phyloP scores from a whole-genome alignment of 192 early-diverging fungal genomes.

The Pecoramyces ruminantium region DNA sequence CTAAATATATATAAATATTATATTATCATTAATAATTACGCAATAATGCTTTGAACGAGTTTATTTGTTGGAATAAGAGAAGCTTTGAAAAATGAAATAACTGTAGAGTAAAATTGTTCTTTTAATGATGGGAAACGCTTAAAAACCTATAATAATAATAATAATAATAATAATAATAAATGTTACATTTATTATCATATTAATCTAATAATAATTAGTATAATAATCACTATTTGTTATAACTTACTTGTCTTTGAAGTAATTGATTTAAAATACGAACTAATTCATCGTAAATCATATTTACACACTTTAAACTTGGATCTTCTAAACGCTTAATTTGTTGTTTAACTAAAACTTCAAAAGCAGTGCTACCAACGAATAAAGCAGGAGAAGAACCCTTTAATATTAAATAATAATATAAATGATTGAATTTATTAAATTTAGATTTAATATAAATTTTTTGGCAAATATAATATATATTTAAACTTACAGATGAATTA shows the following conservation, averaged over 20 bases:
- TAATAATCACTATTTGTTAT: not conserved
- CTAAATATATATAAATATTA: not conserved
- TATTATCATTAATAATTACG: constrained; percentile 29
- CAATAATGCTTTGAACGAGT: constrained; percentile 79
- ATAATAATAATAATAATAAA: no score
- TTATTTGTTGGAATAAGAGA: constrained; percentile 80
- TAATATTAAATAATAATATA: not conserved
- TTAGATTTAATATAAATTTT: no score
- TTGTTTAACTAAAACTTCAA: constrained; percentile 95
- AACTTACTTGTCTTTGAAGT: constrained; percentile 63
- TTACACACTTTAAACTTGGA: constrained; percentile 85
- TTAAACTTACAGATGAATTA: constrained; percentile 71
- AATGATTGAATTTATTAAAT: no score
- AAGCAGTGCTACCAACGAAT: constrained; percentile 95
- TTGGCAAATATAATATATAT: no score
- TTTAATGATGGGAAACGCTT: constrained; percentile 90
- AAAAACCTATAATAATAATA: constrained; percentile 34
- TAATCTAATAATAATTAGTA: no score
- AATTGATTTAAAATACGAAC: constrained; percentile 85
- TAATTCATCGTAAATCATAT: constrained; percentile 95
- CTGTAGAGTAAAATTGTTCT: constrained; percentile 83
- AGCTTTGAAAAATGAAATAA: constrained; percentile 88
- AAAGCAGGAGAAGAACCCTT: constrained; percentile 87
- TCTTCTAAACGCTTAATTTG: constrained; percentile 98
- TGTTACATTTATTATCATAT: no score